Evolutionary conservation across 139 green algal genomes (phyloP).

Genomic region (Pseudopediastrum boryanum): DNA sequence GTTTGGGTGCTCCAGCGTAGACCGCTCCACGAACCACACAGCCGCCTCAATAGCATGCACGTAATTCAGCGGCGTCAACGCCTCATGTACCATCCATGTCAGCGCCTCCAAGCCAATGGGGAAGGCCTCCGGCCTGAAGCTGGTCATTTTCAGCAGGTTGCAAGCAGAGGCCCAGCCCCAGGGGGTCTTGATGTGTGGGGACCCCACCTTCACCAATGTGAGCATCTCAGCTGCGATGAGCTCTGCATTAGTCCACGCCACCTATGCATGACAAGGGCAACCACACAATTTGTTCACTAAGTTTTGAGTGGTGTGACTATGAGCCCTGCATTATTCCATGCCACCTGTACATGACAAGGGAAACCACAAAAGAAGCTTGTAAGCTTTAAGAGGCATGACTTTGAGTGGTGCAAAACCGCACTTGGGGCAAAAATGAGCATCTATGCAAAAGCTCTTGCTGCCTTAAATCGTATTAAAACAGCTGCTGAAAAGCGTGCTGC

Average conservation of each 20-base stretch:
- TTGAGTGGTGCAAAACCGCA: no score
- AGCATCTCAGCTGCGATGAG: slow-evolving; percentile 77
- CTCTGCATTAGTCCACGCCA: slow-evolving; percentile 71
- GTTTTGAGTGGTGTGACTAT: no score
- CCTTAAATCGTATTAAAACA: no score
- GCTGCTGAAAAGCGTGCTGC: no score
- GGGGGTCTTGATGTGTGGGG: slow-evolving; percentile 73
- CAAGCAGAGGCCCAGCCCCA: slow-evolving; percentile 85
- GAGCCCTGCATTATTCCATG: no score
- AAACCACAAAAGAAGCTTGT: no score
- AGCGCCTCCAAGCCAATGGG: slow-evolving; percentile 38
- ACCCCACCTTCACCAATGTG: slow-evolving; percentile 61
- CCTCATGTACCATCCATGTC: slow-evolving; percentile 46
- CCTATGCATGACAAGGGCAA: slow-evolving; percentile 29
- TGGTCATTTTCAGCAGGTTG: slow-evolving; percentile 79
- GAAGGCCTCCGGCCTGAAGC: slow-evolving; percentile 69
- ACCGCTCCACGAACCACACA: slow-evolving; percentile 65
- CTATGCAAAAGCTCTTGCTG: no score
- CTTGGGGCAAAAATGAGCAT: no score
- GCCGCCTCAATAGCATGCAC: slow-evolving; percentile 55
- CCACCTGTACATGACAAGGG: slow-evolving; percentile 45
- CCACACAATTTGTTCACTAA: no score
- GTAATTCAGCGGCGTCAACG: slow-evolving; percentile 60
- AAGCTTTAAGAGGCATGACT: no score
- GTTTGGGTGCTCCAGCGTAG: slow-evolving; percentile 38